Percentiles rank a stretch among this genome's conserved stretches.
Conservation (phyloP, 108 stramenopile genomes). For the Nitzschia sp. region DNA sequence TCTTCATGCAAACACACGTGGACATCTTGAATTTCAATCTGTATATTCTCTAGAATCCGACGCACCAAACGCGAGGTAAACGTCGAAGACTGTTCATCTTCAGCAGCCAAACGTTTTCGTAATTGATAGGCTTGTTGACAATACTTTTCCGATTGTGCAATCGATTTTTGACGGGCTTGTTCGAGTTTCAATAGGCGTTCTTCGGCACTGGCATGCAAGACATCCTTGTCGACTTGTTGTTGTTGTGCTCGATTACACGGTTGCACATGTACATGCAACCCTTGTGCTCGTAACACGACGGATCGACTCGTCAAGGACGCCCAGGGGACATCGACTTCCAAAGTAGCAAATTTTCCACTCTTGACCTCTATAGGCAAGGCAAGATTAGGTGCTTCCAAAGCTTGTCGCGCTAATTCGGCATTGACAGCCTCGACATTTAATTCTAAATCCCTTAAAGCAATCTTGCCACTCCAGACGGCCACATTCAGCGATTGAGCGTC, state of each 20-base stretch:
- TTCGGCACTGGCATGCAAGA: neutral
- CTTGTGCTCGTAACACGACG: constrained; percentile 72
- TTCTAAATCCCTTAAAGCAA: constrained; percentile 79
- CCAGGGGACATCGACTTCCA: constrained; percentile 89
- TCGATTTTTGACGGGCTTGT: constrained; percentile 43
- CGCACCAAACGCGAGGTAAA: constrained; percentile 74
- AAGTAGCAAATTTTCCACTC: constrained; percentile 60
- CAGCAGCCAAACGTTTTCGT: constrained; percentile 47
- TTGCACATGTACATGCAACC: constrained; percentile 60
- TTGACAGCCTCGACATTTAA: constrained; percentile 84
- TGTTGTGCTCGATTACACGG: constrained; percentile 49
- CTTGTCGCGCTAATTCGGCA: constrained; percentile 65
- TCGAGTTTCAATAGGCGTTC: constrained; percentile 1
- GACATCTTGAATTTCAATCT: constrained; percentile 79
- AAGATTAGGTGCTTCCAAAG: constrained; percentile 68
- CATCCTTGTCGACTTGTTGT: constrained; percentile 10
- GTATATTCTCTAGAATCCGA: constrained; percentile 82
- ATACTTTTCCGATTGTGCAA: constrained; percentile 48
- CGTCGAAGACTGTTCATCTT: constrained; percentile 22
- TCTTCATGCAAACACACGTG: constrained; percentile 57
- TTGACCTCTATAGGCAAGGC: constrained; percentile 71
- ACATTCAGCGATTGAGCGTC: constrained; percentile 83
- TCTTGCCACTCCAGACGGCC: constrained; percentile 90
- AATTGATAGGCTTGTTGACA: constrained; percentile 58
- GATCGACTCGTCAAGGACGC: constrained; percentile 62